Base-by-base conservation (phyloP, 306 rosid species). In the Albizia julibrissin region DNA sequence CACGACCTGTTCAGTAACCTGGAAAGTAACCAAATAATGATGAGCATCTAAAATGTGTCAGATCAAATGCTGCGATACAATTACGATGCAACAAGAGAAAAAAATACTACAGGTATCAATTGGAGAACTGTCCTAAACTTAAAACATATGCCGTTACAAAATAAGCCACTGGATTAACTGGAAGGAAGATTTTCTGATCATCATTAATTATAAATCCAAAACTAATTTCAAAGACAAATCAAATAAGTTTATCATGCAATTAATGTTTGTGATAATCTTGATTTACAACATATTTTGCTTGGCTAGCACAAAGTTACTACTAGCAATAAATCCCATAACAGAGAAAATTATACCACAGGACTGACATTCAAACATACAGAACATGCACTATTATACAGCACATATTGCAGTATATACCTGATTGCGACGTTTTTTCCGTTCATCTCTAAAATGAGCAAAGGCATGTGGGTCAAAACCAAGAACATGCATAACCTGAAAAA, bases 381-480 rank as follows among this genome's bases (percentile, higher is more conserved):
- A 58, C 9, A 58, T 22, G 10, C 65, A 58, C 0, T 10, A 58
- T 56, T 84, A 37, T 56, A 70, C 21, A 65, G 77, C 76, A 81
- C 12, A 65, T 61, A 67, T 54, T 74, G 79, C 44, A 79, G 49
- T 65, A 44, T 40, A 66, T 87, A 95, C 99, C 93, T 91, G 87
- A 85, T 82, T 81, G 13, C 94, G 98, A 34, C 97, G 92, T 86
- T 94, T 90, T 89, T 93, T 93, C 86, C 98, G 89, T 81, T 93
- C 99, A 84, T 95, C 99, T 88, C 97, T 90, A 88, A 95, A 95
- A 87, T 95, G 99, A 86, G 97, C 84, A 76, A 95, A 93, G 70
- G 99, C 99, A 76, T 95, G 99, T 54, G 99, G 99, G 85, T 95
- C 99, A 69, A 95, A 95, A 81, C 99, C 99, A 59, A 95, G 99